Base-by-base conservation (phyloP, 495 filamentous ascomycete species). In the Oleoguttula mirabilis region DNA sequence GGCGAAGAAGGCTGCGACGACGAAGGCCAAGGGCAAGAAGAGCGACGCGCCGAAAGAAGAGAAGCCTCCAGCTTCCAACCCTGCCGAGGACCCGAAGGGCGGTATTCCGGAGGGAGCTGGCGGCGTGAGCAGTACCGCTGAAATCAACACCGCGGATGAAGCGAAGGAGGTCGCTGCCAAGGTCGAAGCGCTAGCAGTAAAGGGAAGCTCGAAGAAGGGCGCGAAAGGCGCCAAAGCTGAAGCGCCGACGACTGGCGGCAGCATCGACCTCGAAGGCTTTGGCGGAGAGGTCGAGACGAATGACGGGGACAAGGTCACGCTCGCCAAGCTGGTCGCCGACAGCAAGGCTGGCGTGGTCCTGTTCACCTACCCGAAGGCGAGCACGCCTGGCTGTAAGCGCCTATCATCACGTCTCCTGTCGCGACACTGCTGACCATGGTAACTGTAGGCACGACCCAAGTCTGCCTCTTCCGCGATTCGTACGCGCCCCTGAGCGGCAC, bases 321-420 rank as follows among this genome's bases (percentile, higher is more conserved):
- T 98, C 38, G 74, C 80, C 62, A 67, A 68, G 40, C 72, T 98
- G 19, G 75, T 95, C 12, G 80, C 84, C 31, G 71, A 78, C 49
- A 88, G 86, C 67, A 79, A 85, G 63, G 68, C 70, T 36, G 88
- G 90, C 16, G 82, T 96, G 17, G 82, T 93, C 12, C 60, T 98
- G 22, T 96, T 98, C 60, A 94, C 86, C 24, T 98, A 95, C 58
- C 90, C 90, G 22, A 93, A 82, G 67, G 90, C 90, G 45, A 88
- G 82, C 10, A 98, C 90, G 21, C 83, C 83, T 21, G 90, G 92
- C 43, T 98, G 90, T 94, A 79, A 74, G 85, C 74, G 41, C 30
- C 12, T 17, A 28, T 23, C 22, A 24, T 33, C 27, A 14, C 28
- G 11, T 6, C 31, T 32, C n/a, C 36, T 8, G 10, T 17, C 11